These are phyloP conservation scores for Pyrrhoderma lamaoense DNA, from an alignment of 1,284 basidiomycete genomes.

Conservation along the genomic window DNA sequence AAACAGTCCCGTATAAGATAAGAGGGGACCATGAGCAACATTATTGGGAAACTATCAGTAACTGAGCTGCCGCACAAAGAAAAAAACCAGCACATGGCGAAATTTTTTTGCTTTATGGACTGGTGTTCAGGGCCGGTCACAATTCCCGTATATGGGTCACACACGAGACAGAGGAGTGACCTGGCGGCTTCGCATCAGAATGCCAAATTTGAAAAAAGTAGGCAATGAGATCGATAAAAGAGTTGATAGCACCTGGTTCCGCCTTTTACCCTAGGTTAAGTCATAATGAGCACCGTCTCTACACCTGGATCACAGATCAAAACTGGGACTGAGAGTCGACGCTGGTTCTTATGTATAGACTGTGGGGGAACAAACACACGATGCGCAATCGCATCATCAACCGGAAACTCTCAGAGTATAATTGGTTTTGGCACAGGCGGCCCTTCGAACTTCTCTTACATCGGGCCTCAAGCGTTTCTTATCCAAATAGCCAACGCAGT, in stretches of 20 bases:
- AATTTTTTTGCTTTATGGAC: too few species aligned
- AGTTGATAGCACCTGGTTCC: too few species aligned
- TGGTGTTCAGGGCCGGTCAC: slow-evolving; percentile 7
- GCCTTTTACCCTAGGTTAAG: too few species aligned
- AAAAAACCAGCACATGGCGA: slow-evolving; percentile 24
- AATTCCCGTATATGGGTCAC: too few species aligned
- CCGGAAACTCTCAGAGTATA: slow-evolving; percentile 53
- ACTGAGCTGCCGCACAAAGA: slow-evolving; percentile 74
- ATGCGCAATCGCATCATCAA: slow-evolving; percentile 50
- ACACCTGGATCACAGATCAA: too few species aligned
- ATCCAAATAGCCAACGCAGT: slow-evolving; percentile 43
- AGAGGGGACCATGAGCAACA: slow-evolving; percentile 74
- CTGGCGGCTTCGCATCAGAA: too few species aligned
- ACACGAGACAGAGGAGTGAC: too few species aligned
- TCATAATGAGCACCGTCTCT: too few species aligned
- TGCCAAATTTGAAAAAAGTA: too few species aligned
- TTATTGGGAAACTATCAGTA: slow-evolving; percentile 58
- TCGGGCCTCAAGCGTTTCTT: slow-evolving; percentile 42
- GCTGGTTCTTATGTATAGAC: slow-evolving; percentile 61
- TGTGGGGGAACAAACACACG: slow-evolving; percentile 80
- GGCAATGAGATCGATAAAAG: too few species aligned
- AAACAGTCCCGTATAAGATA: slow-evolving; percentile 47
- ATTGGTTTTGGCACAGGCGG: slow-evolving; percentile 41
- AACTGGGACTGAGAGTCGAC: too few species aligned
- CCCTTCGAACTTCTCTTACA: slow-evolving; percentile 62